Conservation (phyloP, 1,139 yeast genomes). For the Groenewaldozyma auringiensis region DNA sequence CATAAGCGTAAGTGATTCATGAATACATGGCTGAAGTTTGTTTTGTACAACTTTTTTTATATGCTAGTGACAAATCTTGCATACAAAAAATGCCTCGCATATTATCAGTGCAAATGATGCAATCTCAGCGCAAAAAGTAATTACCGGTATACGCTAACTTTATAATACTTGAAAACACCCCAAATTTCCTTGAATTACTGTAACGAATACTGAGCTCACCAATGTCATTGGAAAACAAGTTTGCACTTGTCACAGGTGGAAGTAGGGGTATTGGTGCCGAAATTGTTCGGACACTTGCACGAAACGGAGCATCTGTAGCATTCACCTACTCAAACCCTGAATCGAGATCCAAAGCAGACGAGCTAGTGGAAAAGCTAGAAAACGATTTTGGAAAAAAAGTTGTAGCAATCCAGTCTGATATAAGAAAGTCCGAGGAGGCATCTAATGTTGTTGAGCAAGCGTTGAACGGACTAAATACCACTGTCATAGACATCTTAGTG, state of each 20-base stretch:
- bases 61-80: not conserved
- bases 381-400: not conserved
- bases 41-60: too few relatives aligned
- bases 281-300: slow-evolving; percentile 25
- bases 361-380: not conserved
- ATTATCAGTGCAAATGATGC: not conserved
- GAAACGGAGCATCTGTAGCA: slow-evolving; percentile 25
- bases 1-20: too few relatives aligned
- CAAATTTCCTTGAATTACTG: too few relatives aligned
- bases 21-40: too few relatives aligned
- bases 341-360: not conserved
- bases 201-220: too few relatives aligned
- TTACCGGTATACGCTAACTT: too few relatives aligned
- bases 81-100: not conserved
- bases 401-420: not conserved
- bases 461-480: not conserved
- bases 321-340: slow-evolving; percentile 19
- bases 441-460: not conserved
- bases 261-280: slow-evolving; percentile 27
- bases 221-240: slow-evolving; percentile 7
- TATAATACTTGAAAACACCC: too few relatives aligned
- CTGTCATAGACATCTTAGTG: slow-evolving; percentile 15
- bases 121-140: too few relatives aligned
- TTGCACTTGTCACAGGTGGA: slow-evolving; percentile 23
- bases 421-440: not conserved